phyloP scores from a whole-genome alignment of 306 rosid species.

The Medicago ruthenica region DNA sequence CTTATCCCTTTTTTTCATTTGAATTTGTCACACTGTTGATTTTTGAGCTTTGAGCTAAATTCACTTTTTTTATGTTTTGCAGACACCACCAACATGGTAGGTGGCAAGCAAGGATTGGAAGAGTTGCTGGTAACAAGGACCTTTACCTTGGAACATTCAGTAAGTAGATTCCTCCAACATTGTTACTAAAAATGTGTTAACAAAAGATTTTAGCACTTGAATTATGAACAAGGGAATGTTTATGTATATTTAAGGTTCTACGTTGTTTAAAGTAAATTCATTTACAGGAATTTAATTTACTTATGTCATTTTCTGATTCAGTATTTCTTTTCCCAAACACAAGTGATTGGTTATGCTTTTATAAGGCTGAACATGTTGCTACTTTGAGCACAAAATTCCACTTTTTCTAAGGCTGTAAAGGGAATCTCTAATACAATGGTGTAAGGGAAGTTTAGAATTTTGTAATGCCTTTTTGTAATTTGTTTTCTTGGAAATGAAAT shows the following conservation, averaged over 20 bases:
- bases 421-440: slow-evolving; percentile 32
- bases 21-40: not conserved
- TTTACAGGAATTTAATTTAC: not conserved
- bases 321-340: slow-evolving; percentile 45
- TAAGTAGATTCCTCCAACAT: slow-evolving; percentile 46
- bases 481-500: not conserved
- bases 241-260: not conserved
- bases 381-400: slow-evolving; percentile 45
- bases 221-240: not conserved
- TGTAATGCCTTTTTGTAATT: not conserved
- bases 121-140: slow-evolving; percentile 99
- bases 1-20: not conserved
- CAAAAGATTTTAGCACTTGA: not conserved
- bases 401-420: slow-evolving; percentile 68
- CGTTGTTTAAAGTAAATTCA: slow-evolving; percentile 13
- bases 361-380: slow-evolving; percentile 59
- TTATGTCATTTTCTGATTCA: slow-evolving; percentile 44
- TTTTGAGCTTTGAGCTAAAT: slow-evolving; percentile 7
- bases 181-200: not conserved
- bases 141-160: slow-evolving; percentile 98
- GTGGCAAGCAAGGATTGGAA: slow-evolving; percentile 99
- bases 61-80: slow-evolving; percentile 6
- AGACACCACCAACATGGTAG: slow-evolving; percentile 99
- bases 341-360: slow-evolving; percentile 49
- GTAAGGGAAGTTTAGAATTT: slow-evolving; percentile 36